phyloP scores from a whole-genome alignment of 306 rosid species.

The Vigna hirtella region DNA sequence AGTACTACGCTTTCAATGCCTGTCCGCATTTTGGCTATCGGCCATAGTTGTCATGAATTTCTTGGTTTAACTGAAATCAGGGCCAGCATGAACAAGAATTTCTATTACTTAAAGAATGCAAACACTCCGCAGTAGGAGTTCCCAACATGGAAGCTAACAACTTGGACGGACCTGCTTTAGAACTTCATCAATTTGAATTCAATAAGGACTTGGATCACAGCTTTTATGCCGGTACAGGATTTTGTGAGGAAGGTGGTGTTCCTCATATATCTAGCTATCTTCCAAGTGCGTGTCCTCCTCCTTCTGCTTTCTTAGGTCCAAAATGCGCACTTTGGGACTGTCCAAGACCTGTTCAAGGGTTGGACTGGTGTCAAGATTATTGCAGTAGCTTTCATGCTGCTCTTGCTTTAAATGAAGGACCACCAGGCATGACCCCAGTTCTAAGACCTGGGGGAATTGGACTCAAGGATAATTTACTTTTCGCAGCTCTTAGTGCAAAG shows the following conservation, averaged over 20 bases:
- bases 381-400: conserved; percentile 84
- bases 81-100: conserved; percentile 61
- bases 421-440: conserved; percentile 88
- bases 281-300: conserved; percentile 76
- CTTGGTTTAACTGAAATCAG: conserved; percentile 57
- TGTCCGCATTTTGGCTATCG: conserved; percentile 32
- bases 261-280: conserved; percentile 67
- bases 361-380: conserved; percentile 77
- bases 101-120: conserved; percentile 63
- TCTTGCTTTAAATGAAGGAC: conserved; percentile 83
- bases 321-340: conserved; percentile 93
- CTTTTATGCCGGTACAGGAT: conserved; percentile 53
- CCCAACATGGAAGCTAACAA: conserved; percentile 52
- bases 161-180: conserved; percentile 64
- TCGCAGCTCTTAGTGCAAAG: conserved; percentile 77
- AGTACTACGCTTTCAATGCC: neutral
- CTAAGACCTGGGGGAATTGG: conserved; percentile 88
- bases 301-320: conserved; percentile 91
- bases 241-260: conserved; percentile 56
- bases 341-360: conserved; percentile 85
- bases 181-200: conserved; percentile 64
- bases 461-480: conserved; percentile 79
- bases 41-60: conserved; percentile 38
- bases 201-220: conserved; percentile 59
- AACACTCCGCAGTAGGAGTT: conserved; percentile 59